Conservation (phyloP, 164 flowering plant genomes). For the Pachysandra terminalis region DNA sequence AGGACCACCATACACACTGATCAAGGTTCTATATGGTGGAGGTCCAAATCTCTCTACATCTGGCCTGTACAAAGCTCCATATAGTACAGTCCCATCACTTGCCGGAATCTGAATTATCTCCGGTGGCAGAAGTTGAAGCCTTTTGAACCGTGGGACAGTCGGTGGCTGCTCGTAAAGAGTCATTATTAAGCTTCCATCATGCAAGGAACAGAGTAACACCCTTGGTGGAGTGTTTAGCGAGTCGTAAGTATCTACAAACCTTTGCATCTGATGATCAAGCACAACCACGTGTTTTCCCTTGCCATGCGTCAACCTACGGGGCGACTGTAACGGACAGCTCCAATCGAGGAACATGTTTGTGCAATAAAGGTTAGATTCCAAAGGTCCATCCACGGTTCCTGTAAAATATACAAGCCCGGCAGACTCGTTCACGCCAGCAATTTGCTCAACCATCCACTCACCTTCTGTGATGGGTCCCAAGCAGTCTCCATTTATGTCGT, state of each 20-base stretch:
- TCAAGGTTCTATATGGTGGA: conserved; percentile 83
- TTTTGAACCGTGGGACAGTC: conserved; percentile 43
- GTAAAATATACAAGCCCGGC: conserved; percentile 77
- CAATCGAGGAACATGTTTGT: conserved; percentile 48
- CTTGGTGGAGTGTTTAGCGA: conserved; percentile 69
- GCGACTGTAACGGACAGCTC: conserved; percentile 34
- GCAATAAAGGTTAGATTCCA: conserved; percentile 68
- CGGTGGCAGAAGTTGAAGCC: conserved; percentile 76
- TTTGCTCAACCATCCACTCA: conserved; percentile 95
- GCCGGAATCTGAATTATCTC: conserved; percentile 61
- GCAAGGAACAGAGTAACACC: conserved; percentile 58
- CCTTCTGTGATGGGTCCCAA: conserved; percentile 85
- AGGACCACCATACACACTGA: conserved; percentile 92
- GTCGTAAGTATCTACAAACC: conserved; percentile 76
- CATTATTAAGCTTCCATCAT: conserved; percentile 58
- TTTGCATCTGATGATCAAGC: conserved; percentile 82
- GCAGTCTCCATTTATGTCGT: conserved; percentile 62
- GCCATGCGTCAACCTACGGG: conserved; percentile 59
- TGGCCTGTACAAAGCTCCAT: conserved; percentile 81
- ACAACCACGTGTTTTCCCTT: conserved; percentile 81
- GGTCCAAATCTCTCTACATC: conserved; percentile 72
- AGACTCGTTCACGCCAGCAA: conserved; percentile 83
- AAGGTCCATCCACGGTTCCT: conserved; percentile 74
- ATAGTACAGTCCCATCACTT: conserved; percentile 65
- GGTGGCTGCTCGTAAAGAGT: conserved; percentile 65